These are phyloP conservation scores for Kodamaea hsintzibuensis DNA, from an alignment of 805 yeast species.

Conservation along the genomic window DNA sequence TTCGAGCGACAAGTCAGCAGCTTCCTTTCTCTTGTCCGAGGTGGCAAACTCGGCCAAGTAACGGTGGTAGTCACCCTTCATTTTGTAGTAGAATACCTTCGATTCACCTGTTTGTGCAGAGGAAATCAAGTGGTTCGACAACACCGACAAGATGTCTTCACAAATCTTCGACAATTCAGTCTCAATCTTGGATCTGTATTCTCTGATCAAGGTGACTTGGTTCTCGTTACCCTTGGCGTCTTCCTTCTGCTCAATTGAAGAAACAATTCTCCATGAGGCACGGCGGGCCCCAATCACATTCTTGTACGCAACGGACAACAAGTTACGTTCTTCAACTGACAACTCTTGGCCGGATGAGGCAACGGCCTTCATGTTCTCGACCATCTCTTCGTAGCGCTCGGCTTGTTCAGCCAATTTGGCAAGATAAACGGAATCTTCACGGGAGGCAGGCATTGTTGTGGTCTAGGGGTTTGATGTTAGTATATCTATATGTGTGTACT, in stretches of 20 bases:
- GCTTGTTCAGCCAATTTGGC: conserved; percentile 99
- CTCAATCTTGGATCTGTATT: conserved; percentile 94
- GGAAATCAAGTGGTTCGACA: conserved; percentile 87
- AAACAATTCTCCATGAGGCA: conserved; percentile 99
- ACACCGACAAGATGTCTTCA: conserved; percentile 87
- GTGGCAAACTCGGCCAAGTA: conserved; percentile 96
- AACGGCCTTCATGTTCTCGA: conserved; percentile 96
- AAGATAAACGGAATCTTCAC: conserved; percentile 97
- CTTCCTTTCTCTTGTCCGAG: conserved; percentile 87
- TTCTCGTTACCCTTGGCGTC: conserved; percentile 92
- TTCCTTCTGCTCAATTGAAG: conserved; percentile 97
- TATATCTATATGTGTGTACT: conserved; percentile 5
- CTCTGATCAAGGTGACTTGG: conserved; percentile 87
- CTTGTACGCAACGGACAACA: conserved; percentile 95
- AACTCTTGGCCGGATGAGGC: conserved; percentile 95
- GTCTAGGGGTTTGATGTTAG: conserved; percentile 7
- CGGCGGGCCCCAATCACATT: conserved; percentile 99
- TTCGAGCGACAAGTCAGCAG: conserved; percentile 89
- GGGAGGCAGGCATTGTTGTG: conserved; percentile 66
- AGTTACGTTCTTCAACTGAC: conserved; percentile 96
- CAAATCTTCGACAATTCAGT: conserved; percentile 89
- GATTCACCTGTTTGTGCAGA: conserved; percentile 96
- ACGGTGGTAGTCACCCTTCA: conserved; percentile 99
- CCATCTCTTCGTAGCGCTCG: conserved; percentile 99
- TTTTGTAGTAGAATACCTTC: conserved; percentile 96